Conservation (phyloP, 2,329 filamentous ascomycete genomes). For the Cyphellophora europaea region DNA sequence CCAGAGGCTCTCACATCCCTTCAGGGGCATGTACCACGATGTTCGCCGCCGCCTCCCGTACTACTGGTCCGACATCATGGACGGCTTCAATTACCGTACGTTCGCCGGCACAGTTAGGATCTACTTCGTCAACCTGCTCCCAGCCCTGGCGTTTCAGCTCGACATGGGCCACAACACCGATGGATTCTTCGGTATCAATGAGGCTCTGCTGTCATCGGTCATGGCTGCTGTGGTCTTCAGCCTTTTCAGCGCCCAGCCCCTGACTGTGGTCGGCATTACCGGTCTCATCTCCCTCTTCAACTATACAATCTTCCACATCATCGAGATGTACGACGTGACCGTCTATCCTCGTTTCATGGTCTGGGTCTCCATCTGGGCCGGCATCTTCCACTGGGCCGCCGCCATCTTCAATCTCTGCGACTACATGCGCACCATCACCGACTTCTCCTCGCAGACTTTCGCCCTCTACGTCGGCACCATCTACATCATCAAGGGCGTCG, state of each 20-base stretch:
- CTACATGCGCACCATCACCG: conserved; percentile 73
- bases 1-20: too few species aligned
- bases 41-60: conserved; percentile 64
- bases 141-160: conserved; percentile 77
- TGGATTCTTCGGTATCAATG: conserved; percentile 80
- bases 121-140: conserved; percentile 90
- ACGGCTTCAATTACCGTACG: conserved; percentile 86
- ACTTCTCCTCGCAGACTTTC: conserved; percentile 89
- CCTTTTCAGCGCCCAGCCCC: conserved; percentile 68
- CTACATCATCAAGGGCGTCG: conserved; percentile 83
- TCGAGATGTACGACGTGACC: conserved; percentile 60
- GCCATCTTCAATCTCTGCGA: conserved; percentile 83
- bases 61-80: conserved; percentile 75
- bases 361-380: conserved; percentile 81
- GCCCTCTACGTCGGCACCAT: conserved; percentile 86
- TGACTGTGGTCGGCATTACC: conserved; percentile 86
- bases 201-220: conserved; percentile 79
- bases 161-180: conserved; percentile 89
- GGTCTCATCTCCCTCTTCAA: conserved; percentile 91
- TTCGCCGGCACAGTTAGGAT: conserved; percentile 83
- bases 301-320: conserved; percentile 87
- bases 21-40: conserved; percentile 73
- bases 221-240: conserved; percentile 75
- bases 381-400: conserved; percentile 75
- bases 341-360: conserved; percentile 87